These are phyloP conservation scores for Calcarisporium arbuscula DNA, from an alignment of 2,329 filamentous ascomycete genomes.

Conservation along the genomic window DNA sequence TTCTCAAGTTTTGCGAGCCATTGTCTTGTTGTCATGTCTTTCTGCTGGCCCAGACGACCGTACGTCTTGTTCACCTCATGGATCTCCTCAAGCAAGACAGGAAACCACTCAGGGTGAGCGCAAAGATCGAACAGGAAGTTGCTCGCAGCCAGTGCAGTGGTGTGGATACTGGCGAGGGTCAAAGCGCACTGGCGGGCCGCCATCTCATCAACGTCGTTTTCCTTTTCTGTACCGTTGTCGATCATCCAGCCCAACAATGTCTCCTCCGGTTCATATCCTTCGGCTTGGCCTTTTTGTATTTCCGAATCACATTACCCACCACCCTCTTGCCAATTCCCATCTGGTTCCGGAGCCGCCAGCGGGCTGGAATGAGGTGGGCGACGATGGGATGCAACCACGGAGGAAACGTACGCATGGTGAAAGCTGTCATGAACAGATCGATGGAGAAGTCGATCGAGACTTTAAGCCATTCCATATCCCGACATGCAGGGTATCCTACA, in stretches of 20 bases:
- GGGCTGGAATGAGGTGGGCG: neutral
- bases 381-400: neutral
- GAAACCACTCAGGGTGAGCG: slow-evolving; percentile 4
- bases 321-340: too few relatives aligned
- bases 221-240: slow-evolving; percentile 2
- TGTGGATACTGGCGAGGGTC: slow-evolving; percentile 1
- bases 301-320: too few relatives aligned
- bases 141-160: neutral
- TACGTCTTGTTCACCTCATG: neutral
- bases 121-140: slow-evolving; percentile 4
- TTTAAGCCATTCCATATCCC: slow-evolving; percentile 2
- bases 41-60: neutral
- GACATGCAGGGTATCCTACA: slow-evolving; percentile 2
- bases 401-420: neutral
- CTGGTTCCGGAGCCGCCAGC: neutral
- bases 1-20: slow-evolving; percentile 1
- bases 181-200: neutral
- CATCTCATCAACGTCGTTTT: neutral
- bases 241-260: slow-evolving; percentile 1
- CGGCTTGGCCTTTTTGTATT: too few relatives aligned
- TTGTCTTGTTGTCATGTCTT: neutral
- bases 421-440: slow-evolving; percentile 1
- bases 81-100: slow-evolving; percentile 3
- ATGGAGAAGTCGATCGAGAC: neutral
- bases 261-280: neutral